Evolutionary conservation across 1,139 yeast species (phyloP).

Genomic region (Meyerozyma sp.): DNA sequence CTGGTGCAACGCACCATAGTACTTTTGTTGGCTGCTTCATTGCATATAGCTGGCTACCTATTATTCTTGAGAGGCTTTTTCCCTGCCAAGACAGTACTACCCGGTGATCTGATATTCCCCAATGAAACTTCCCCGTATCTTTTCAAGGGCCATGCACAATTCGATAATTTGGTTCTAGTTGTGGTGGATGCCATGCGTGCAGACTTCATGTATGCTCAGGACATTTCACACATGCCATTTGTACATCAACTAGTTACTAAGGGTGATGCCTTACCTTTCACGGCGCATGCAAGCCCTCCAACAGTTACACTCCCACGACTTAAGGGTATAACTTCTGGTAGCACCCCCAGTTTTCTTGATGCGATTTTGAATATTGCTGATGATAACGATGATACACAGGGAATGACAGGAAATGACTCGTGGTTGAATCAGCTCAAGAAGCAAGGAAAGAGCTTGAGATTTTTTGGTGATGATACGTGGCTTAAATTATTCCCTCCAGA

Average conservation of each 20-base stretch:
- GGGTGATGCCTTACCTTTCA: constrained; percentile 78
- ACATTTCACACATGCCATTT: constrained; percentile 53
- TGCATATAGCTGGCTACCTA: background rate
- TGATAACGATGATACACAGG: constrained; percentile 70
- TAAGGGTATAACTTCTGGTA: constrained; percentile 78
- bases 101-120: constrained; percentile 43
- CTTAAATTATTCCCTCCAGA: constrained; percentile 71
- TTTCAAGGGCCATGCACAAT: constrained; percentile 36
- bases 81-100: constrained; percentile 73
- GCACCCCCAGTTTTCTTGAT: constrained; percentile 73
- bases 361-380: constrained; percentile 94
- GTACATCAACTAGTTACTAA: constrained; percentile 61
- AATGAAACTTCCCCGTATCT: constrained; percentile 17
- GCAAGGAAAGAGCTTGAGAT: constrained; percentile 50
- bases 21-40: background rate
- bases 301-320: constrained; percentile 77
- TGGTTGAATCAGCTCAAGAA: constrained; percentile 70
- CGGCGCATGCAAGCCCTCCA: constrained; percentile 87
- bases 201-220: constrained; percentile 71
- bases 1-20: background rate
- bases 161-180: constrained; percentile 68
- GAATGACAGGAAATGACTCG: constrained; percentile 72
- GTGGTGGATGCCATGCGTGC: constrained; percentile 91
- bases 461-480: constrained; percentile 99
- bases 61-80: constrained; percentile 56